Evolutionary conservation across 345 rosid species (phyloP), one percentile per base, ranked within the genome.

Genomic region (Cardamine chenopodiifolia): DNA sequence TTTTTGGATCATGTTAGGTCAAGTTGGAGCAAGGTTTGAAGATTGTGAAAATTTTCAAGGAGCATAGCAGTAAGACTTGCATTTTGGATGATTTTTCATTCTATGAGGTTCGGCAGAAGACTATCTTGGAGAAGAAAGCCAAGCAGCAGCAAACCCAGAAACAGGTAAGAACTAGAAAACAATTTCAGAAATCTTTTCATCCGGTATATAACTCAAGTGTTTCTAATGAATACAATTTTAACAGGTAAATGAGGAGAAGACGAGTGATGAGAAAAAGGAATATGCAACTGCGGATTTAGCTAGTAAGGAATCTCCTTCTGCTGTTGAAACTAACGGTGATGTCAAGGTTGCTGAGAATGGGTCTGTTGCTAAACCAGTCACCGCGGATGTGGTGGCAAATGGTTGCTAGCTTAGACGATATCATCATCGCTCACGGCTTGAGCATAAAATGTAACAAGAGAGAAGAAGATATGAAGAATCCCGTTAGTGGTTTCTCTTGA

Each of bases 51-150:
- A 88, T 93, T 60, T 93, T 93, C 87, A 88, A 93, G 86, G 91
- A 88, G 39, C 88, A 88, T 66, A 52, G 83, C 8, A 83, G 83
- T 79, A 91, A 84, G 79, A 86, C 97, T 0, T 93, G 91, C 84
- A 89, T 93, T 70, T 58, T 93, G 82, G 97, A 93, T 77, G 98
- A 93, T 73, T 91, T 93, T 68, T 90, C 84, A 26, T 93, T 93
- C 71, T 93, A 93, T 4, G 98, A 89, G 84, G 73, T 68, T 39
- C 85, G 97, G 2, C 87, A 93, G 78, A 91, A 85, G 83, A 84
- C 88, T 9, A 88, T 94, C 53, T 87, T 84, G 83, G 96, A 89
- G 77, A 88, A 89, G 77, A 94, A 91, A 70, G 93, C 89, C 34
- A 91, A 88, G 80, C 97, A 87, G 61, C 82, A 75, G 58, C 97